Evolutionary conservation across 768 basidiomycete genomes (phyloP), one percentile per base, ranked within the genome.

Genomic region (Hericium rajendrae): DNA sequence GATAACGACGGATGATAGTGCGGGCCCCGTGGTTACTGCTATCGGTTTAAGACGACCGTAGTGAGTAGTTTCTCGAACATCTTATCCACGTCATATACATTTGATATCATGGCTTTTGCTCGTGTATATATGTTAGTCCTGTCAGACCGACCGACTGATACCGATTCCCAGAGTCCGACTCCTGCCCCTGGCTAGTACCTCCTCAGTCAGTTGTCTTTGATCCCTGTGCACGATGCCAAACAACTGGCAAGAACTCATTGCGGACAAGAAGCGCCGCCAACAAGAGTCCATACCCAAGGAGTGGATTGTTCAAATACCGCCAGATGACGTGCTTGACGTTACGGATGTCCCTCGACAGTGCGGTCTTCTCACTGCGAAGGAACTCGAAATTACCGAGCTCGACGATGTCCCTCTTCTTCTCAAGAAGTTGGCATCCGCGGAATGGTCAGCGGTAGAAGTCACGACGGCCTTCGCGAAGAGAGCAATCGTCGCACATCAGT

Each of bases 371-470:
- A 77, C 78, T 6, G 57, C 66, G 1, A 71, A 67, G 28, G 85
- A 89, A 61, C 62, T 87, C 26, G 76, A 77, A 59, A 88, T 88
- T 41, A 89, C 86, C 2, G 77, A 76, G 48, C 72, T 73, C 0
- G 68, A 66, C 43, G 83, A 86, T 62, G 63, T 69, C 20, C 57
- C 61, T 13, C 62, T 67, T 6, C 68, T 91, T 4, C 71, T 90
- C 32, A 58, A 70, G 26, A 84, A 78, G 38, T 70, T 91, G 13
- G 79, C 78, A 13, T 69, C 63, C 0, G 76, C 75, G 2, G 67
- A 72, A 48, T 88, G 83, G 83, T 76, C 85, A 0, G 73, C 85
- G 2, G 79, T 87, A 1, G 70, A 73, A 32, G 77, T 78, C 24
- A 71, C 72, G 6, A 69, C 65, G 4, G 76, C 78, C 9, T 79